phyloP scores from a whole-genome alignment of 805 yeast species.

The Kuraishia capsulata region DNA sequence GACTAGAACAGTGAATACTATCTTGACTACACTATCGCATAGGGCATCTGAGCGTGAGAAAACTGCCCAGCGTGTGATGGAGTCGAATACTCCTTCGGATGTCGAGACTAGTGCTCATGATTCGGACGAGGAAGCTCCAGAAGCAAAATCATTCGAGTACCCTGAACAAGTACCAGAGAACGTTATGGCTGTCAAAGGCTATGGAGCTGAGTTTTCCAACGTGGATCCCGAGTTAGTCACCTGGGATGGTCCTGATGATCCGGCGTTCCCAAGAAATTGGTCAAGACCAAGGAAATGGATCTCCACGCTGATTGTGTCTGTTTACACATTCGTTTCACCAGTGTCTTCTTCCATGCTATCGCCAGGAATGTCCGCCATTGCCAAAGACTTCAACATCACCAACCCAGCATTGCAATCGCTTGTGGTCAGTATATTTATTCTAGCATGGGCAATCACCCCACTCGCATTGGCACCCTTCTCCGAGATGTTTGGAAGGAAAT shows the following conservation, averaged over 20 bases:
- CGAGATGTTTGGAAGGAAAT: slow-evolving; percentile 54
- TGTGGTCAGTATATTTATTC: slow-evolving; percentile 55
- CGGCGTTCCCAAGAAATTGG: slow-evolving; percentile 62
- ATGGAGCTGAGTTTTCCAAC: slow-evolving; percentile 41
- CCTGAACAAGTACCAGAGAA: slow-evolving; percentile 4
- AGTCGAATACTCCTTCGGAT: background rate
- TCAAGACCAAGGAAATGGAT: slow-evolving; percentile 26
- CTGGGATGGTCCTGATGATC: slow-evolving; percentile 59
- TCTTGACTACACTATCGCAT: slow-evolving; percentile 26
- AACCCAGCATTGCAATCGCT: slow-evolving; percentile 35
- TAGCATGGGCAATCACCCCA: slow-evolving; percentile 66
- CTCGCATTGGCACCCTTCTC: slow-evolving; percentile 58
- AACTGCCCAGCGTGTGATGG: background rate
- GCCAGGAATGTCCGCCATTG: slow-evolving; percentile 46
- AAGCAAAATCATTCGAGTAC: background rate
- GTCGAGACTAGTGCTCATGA: background rate
- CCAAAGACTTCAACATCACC: slow-evolving; percentile 32
- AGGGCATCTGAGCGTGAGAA: slow-evolving; percentile 13
- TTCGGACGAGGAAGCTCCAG: background rate
- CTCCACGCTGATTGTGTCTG: slow-evolving; percentile 36
- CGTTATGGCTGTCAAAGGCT: slow-evolving; percentile 2
- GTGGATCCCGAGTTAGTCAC: slow-evolving; percentile 61
- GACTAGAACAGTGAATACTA: slow-evolving; percentile 33
- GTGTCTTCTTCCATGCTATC: slow-evolving; percentile 54
- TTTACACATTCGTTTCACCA: slow-evolving; percentile 52